Evolutionary conservation across 2,329 filamentous ascomycete genomes (phyloP).

Genomic region (Colletotrichum noveboracense): DNA sequence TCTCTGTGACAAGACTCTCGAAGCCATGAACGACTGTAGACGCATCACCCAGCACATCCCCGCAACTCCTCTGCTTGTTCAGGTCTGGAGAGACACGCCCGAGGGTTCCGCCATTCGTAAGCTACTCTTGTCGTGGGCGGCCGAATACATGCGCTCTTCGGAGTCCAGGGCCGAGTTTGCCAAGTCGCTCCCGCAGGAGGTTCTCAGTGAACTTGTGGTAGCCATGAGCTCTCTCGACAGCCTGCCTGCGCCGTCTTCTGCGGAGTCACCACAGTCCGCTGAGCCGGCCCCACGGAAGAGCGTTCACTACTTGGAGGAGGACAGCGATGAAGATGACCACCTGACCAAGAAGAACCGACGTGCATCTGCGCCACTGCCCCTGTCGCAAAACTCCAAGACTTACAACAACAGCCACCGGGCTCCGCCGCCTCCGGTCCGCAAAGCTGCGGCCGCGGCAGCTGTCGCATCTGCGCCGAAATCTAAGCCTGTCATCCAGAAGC

Average conservation of each 20-base stretch:
- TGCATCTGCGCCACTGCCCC: slow-evolving; percentile 37
- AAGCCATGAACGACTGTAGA: slow-evolving; percentile 59
- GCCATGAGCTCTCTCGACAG: slow-evolving; percentile 63
- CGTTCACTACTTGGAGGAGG: slow-evolving; percentile 53
- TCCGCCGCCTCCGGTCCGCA: slow-evolving; percentile 29
- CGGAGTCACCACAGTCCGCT: slow-evolving; percentile 22
- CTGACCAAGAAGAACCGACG: slow-evolving; percentile 48
- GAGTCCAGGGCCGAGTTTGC: slow-evolving; percentile 62
- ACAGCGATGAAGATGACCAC: slow-evolving; percentile 42
- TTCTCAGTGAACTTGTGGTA: slow-evolving; percentile 67
- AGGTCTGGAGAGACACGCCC: slow-evolving; percentile 67
- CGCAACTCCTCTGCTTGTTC: slow-evolving; percentile 61
- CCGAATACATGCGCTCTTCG: slow-evolving; percentile 66
- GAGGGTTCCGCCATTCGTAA: slow-evolving; percentile 64
- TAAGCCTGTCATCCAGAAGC: slow-evolving; percentile 36
- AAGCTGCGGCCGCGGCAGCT: slow-evolving; percentile 21
- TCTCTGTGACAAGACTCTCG: slow-evolving; percentile 60
- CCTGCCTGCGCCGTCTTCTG: slow-evolving; percentile 31
- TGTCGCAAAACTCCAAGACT: slow-evolving; percentile 4
- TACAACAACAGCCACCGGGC: not conserved
- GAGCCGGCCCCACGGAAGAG: slow-evolving; percentile 43
- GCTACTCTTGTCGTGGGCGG: slow-evolving; percentile 65
- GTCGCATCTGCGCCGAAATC: slow-evolving; percentile 29
- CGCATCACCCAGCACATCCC: slow-evolving; percentile 60
- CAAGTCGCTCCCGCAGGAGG: slow-evolving; percentile 65